Evolutionary conservation across 2,329 filamentous ascomycete species (phyloP), one percentile per base, ranked within the genome.

Genomic region (Tothia fuscella): DNA sequence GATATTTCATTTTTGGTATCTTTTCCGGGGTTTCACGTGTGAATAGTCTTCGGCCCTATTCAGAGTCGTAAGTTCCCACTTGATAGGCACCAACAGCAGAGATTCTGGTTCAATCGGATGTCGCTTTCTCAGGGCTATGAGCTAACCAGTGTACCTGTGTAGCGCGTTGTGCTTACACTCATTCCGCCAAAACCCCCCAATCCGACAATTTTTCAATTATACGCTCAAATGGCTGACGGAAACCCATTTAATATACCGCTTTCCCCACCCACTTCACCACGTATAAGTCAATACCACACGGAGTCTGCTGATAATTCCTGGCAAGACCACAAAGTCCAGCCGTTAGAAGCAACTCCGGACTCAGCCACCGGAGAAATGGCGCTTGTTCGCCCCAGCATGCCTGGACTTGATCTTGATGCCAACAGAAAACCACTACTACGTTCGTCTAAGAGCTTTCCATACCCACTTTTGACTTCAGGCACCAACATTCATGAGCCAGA

Each of bases 241-340:
- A 63, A 56, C 54, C 59, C 60, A 50, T 59, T 62, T 25, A 42
- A 42, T 25, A 61, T 64, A 55, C 64, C 63, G 51, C 54, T 67
- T 51, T 69, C 66, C 56, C 66, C 66, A 50, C 66, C 66, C 46
- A 66, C 56, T 48, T 69, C 66, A 55, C 66, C 66, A 56, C 65
- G 61, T 55, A 67, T 68, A 65, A 67, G 63, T 63, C 63, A 58
- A 52, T 64, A 63, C 51, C 56, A 58, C 54, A 56, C 58, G 47
- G 63, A 61, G 49, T 52, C 56, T 47, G 53, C 55, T 56, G 60
- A 65, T 40, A 60, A 60, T 54, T 58, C 62, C 50, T 66, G 62
- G 63, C 64, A 64, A 52, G 48, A 53, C 46, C 54, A 58, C 13
- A 30, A 42, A 30, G 26, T 31, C 19, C 57, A 60, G 45, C 47